phyloP scores from a whole-genome alignment of 371 early-diverging fungal species.

The Syncephalis plumigaleata region DNA sequence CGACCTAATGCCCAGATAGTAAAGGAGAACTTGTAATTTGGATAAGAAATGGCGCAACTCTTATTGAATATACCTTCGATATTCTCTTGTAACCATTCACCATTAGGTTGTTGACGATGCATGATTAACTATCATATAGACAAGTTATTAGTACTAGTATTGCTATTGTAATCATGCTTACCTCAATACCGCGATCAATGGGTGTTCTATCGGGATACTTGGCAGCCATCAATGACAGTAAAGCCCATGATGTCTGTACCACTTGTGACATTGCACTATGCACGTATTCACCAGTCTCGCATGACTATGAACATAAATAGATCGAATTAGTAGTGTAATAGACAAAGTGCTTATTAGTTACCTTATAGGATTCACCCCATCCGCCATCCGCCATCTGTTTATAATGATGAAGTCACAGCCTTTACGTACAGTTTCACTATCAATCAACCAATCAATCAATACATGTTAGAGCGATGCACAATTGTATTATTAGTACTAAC shows the following conservation, averaged over 20 bases:
- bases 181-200: constrained; percentile 54
- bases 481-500: constrained; percentile 14
- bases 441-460: constrained; percentile 9
- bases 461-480: neutral
- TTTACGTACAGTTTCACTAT: constrained; percentile 24
- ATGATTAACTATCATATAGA: constrained; percentile 36
- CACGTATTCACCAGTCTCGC: constrained; percentile 45
- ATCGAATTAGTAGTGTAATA: neutral
- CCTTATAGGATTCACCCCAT: constrained; percentile 92
- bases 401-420: constrained; percentile 78
- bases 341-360: constrained; percentile 3
- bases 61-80: constrained; percentile 98
- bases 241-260: constrained; percentile 79
- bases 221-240: constrained; percentile 78
- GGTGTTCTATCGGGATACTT: constrained; percentile 58
- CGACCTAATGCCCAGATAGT: constrained; percentile 90
- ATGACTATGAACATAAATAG: constrained; percentile 24
- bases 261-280: constrained; percentile 65
- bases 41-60: constrained; percentile 84
- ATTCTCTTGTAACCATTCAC: constrained; percentile 90
- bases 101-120: constrained; percentile 69
- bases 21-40: constrained; percentile 89
- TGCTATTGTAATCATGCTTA: constrained; percentile 5
- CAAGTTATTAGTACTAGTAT: neutral
- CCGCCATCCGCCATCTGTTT: constrained; percentile 87